A percentile compares a stretch with the other conserved stretches of the same genome.
These are phyloP conservation scores for Linnemannia exigua DNA, from an alignment of 192 early-diverging fungal species.

Conservation along the genomic window DNA sequence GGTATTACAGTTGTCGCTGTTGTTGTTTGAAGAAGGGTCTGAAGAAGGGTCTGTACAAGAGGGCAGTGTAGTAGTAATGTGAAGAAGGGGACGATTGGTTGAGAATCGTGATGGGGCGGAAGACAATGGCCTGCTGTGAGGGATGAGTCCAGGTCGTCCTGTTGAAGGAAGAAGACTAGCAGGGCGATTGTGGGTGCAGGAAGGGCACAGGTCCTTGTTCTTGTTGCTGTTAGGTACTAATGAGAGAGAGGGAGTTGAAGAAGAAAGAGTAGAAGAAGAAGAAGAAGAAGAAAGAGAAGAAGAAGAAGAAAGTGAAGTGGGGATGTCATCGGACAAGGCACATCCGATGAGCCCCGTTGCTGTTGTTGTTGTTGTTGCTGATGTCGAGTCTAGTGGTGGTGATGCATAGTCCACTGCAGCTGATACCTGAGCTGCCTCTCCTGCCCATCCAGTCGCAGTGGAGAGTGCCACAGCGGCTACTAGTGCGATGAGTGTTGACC, in stretches of 20 bases:
- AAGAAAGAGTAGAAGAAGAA: background rate
- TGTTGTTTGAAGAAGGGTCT: background rate
- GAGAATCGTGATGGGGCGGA: constrained; percentile 36
- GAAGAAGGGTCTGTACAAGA: background rate
- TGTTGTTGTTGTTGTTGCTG: background rate
- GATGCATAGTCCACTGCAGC: background rate
- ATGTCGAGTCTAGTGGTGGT: background rate
- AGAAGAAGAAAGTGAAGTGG: background rate
- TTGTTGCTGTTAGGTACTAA: background rate
- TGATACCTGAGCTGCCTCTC: background rate
- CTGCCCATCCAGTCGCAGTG: background rate
- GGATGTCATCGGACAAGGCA: background rate
- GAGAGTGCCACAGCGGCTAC: background rate
- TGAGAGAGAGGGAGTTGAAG: background rate
- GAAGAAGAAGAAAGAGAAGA: background rate
- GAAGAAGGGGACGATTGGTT: constrained; percentile 41
- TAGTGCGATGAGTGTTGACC: background rate
- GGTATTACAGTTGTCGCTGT: background rate
- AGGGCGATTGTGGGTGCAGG: background rate
- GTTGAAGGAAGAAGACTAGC: constrained; percentile 52
- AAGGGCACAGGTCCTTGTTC: background rate
- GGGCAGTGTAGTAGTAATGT: background rate
- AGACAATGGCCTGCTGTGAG: constrained; percentile 1
- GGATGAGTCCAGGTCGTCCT: constrained; percentile 15
- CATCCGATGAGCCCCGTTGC: constrained; percentile 3